phyloP scores from a whole-genome alignment of 257 asterid species.

The Solanum peruvianum region DNA sequence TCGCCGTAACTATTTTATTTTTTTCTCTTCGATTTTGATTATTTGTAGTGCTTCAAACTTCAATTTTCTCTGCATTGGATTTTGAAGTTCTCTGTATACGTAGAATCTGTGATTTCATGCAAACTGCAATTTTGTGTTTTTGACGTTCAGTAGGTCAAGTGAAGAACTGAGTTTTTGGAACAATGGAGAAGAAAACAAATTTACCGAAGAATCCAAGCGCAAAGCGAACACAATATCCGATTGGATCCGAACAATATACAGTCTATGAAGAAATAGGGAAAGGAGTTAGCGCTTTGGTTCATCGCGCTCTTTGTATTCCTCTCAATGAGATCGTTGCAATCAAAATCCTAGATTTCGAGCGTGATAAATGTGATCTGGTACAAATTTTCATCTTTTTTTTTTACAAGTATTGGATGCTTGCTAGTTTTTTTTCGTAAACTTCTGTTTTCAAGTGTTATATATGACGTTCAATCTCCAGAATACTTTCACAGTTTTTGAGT shows the following conservation, averaged over 20 bases:
- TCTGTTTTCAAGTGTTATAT: neutral
- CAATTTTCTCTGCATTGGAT: neutral
- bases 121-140: neutral
- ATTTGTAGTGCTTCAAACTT: neutral
- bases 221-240: neutral
- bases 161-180: neutral
- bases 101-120: neutral
- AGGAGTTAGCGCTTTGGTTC: slow-evolving; percentile 73
- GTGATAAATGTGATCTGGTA: slow-evolving; percentile 78
- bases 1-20: neutral
- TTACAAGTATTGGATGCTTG: neutral
- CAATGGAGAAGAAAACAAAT: slow-evolving; percentile 58
- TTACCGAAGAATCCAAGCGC: neutral
- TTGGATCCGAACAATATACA: neutral
- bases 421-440: neutral
- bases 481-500: neutral
- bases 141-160: neutral
- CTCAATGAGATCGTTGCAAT: slow-evolving; percentile 64
- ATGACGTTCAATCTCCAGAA: neutral
- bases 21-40: neutral
- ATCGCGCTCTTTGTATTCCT: slow-evolving; percentile 59
- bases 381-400: neutral
- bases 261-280: slow-evolving; percentile 52
- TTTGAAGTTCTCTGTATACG: neutral
- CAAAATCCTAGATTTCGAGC: slow-evolving; percentile 85